These are phyloP conservation scores for Paraleonurus japonicus DNA, from an alignment of 257 asterid genomes.

Conservation along the genomic window DNA sequence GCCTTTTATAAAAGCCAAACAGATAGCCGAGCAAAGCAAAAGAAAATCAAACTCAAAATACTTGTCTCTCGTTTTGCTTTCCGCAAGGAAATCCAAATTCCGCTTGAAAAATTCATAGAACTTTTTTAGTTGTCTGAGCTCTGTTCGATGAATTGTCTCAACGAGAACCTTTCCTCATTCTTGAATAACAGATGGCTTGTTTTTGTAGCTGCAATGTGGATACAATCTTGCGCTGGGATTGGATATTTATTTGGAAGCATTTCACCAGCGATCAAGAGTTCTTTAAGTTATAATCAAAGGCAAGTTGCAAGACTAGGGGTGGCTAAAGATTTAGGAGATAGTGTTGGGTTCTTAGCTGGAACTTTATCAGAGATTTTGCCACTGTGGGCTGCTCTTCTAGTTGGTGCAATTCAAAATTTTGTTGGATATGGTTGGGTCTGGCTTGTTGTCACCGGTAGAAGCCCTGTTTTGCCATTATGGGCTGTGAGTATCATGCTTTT, in stretches of 20 bases:
- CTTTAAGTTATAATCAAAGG: conserved; percentile 62
- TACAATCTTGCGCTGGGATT: conserved; percentile 82
- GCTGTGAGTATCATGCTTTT: conserved; percentile 49
- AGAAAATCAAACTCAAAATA: background rate
- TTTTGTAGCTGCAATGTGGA: conserved; percentile 87
- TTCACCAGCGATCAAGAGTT: conserved; percentile 61
- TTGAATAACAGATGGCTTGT: conserved; percentile 71
- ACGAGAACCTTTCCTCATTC: conserved; percentile 31
- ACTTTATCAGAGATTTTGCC: conserved; percentile 61
- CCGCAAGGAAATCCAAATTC: conserved; percentile 4
- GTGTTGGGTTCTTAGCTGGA: conserved; percentile 74
- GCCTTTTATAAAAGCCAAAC: background rate
- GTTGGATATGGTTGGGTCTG: conserved; percentile 79
- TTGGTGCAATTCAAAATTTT: conserved; percentile 76
- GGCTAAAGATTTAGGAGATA: conserved; percentile 82
- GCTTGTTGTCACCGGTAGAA: conserved; percentile 52
- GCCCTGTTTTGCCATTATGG: conserved; percentile 71
- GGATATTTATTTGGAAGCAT: conserved; percentile 83
- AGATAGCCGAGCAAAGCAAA: background rate
- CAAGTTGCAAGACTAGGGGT: conserved; percentile 78
- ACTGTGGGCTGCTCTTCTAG: conserved; percentile 58
- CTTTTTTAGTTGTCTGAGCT: background rate
- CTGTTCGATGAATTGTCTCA: conserved; percentile 26
- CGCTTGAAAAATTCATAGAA: background rate
- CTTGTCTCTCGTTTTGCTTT: background rate